Conservation (phyloP, 1,284 basidiomycete genomes). For the Ustilago tritici region DNA sequence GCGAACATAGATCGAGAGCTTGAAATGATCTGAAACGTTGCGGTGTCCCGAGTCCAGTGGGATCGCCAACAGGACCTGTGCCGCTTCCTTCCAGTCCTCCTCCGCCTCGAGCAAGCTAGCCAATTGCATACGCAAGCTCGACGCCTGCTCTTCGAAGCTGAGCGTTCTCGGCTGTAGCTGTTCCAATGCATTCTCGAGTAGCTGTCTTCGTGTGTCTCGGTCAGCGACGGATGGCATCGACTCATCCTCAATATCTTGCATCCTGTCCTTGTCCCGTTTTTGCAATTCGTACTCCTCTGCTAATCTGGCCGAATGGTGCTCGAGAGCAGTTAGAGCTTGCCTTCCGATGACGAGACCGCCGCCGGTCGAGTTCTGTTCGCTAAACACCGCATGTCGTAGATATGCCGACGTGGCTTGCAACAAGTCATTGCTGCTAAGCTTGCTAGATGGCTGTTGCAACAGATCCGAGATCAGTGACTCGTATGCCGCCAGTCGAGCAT, state of each 20-base stretch:
- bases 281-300: constrained; percentile 76
- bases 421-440: constrained; percentile 28
- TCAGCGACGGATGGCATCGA: constrained; percentile 47
- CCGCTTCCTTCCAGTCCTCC: constrained; percentile 93
- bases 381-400: constrained; percentile 81
- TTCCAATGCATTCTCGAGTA: constrained; percentile 80
- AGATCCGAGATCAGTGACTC: constrained; percentile 29
- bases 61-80: constrained; percentile 88
- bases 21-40: constrained; percentile 82
- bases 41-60: constrained; percentile 89
- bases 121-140: constrained; percentile 83
- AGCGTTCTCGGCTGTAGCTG: constrained; percentile 81
- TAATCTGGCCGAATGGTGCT: constrained; percentile 71
- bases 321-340: constrained; percentile 84
- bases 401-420: constrained; percentile 70
- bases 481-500: constrained; percentile 26
- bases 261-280: constrained; percentile 37
- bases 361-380: constrained; percentile 73
- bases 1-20: constrained; percentile 88
- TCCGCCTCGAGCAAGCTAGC: constrained; percentile 88
- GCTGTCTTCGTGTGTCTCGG: constrained; percentile 66
- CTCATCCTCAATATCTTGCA: constrained; percentile 33
- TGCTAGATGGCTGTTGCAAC: constrained; percentile 25
- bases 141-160: constrained; percentile 94
- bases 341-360: constrained; percentile 85